A percentile compares a stretch with the other conserved stretches of the same genome.
These are phyloP conservation scores for Xylariales sp. DNA, from an alignment of 2,329 filamentous ascomycete genomes.

Conservation along the genomic window DNA sequence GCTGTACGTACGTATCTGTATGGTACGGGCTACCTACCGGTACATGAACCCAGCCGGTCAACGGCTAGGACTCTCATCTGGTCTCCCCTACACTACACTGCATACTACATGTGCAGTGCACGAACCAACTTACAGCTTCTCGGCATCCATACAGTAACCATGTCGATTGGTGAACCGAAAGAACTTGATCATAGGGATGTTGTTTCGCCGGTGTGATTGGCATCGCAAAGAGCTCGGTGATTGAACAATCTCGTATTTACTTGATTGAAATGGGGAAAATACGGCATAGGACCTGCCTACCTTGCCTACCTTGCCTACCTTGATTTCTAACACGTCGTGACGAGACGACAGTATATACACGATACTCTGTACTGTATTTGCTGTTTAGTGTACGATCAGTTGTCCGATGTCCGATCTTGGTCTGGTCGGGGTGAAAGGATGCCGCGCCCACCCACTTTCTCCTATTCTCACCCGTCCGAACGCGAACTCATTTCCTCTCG, in stretches of 20 bases:
- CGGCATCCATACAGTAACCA: too few species aligned
- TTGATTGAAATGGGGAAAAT: too few species aligned
- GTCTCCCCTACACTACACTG: neutral
- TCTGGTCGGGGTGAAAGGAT: neutral
- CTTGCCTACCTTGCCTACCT: too few species aligned
- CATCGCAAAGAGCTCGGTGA: too few species aligned
- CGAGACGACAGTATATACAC: neutral
- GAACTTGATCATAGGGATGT: neutral
- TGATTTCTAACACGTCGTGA: neutral
- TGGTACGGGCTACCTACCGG: too few species aligned
- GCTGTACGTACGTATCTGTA: neutral
- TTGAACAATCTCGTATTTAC: too few species aligned
- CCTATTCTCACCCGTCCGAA: slow-evolving; percentile 1
- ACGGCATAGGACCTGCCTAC: too few species aligned
- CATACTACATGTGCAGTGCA: too few species aligned
- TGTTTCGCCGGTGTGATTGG: neutral
- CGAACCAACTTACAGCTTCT: too few species aligned
- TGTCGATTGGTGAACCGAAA: neutral
- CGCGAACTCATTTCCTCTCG: slow-evolving; percentile 9
- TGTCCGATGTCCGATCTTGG: neutral
- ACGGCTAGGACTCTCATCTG: neutral
- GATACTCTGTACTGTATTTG: neutral
- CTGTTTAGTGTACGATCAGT: neutral
- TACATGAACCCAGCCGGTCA: neutral
- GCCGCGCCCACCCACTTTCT: slow-evolving; percentile 13